A percentile compares a stretch with the other conserved stretches of the same genome.
phyloP scores from a whole-genome alignment of 1,139 yeast species.

The Suhomyces wounanorum region DNA sequence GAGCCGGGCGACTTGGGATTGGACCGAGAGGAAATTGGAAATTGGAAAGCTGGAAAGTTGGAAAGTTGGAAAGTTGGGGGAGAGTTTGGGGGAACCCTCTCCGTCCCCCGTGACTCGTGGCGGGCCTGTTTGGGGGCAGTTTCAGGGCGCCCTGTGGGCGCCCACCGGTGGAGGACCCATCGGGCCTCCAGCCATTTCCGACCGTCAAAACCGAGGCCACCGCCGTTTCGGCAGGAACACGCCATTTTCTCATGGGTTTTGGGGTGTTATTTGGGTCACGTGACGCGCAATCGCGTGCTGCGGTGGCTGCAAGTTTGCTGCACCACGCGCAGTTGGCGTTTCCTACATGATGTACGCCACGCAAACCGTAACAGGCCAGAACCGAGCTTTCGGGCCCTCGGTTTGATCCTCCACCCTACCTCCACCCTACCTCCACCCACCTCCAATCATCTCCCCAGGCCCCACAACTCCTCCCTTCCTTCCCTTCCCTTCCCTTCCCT shows the following conservation, averaged over 20 bases:
- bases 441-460: no score
- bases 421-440: not conserved
- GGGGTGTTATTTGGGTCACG: not conserved
- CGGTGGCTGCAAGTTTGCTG: constrained; percentile 3
- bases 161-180: no score
- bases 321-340: constrained; percentile 1
- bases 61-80: no score
- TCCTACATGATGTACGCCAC: constrained; percentile 1
- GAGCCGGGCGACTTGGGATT: not conserved
- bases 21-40: no score
- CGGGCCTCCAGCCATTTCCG: no score
- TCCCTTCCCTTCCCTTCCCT: not conserved
- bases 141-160: no score
- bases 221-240: constrained; percentile 1
- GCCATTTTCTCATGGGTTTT: not conserved
- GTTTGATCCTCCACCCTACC: not conserved
- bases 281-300: not conserved
- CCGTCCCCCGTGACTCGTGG: no score
- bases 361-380: not conserved
- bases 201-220: not conserved
- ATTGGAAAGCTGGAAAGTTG: no score
- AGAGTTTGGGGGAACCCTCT: no score
- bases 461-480: no score
- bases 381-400: not conserved
- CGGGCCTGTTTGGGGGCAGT: no score